Base-by-base conservation (phyloP, 2,329 filamentous ascomycete species). In the Hypoxylon sp. region DNA sequence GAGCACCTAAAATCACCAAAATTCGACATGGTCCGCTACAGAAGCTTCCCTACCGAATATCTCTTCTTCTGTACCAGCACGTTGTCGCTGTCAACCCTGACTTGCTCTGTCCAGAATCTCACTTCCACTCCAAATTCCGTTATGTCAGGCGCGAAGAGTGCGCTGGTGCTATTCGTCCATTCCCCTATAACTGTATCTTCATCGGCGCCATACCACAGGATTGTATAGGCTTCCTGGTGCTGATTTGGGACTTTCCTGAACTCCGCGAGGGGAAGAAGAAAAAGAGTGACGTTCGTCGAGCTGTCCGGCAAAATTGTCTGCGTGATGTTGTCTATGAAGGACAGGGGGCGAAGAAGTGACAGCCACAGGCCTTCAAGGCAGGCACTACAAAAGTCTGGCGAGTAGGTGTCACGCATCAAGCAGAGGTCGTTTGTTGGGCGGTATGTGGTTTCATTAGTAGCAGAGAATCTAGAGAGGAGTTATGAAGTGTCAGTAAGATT, bases 291-390 rank as follows among this genome's bases (percentile, higher is more conserved):
- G 6, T 74, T 70, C 1, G 69, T 75, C 25, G 66, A 69, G 50
- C 74, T 70, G 25, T 73, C 67, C 3, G 65, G 56, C 36, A 59
- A 57, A 13, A 65, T 55, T 2, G 43, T 49, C 59, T 76, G 71
- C 5, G 74, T 77, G 59, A 76, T 30, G 34, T 73, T 73, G 50
- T 77, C 75, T 67, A 77, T 69, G 28, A 77, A 52, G 2, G 68
- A 65, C 41, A 77, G 68, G 3, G 65, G 58, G 4, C 60, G 38
- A 7, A 77, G 74, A 17, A 77, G 75, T 6, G 73, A 72, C 10
- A 74, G 64, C 75, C 75, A 77, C 2, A 77, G 63, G 13, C 75
- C 75, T 51, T 77, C 75, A 21, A 76, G 73, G 51, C 75, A 77
- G 30, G 74, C 75, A 45, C 69, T 50, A 67, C 75, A 77, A 52